phyloP scores from a whole-genome alignment of 2,329 filamentous ascomycete species.

The Hyphodiscus sp. region DNA sequence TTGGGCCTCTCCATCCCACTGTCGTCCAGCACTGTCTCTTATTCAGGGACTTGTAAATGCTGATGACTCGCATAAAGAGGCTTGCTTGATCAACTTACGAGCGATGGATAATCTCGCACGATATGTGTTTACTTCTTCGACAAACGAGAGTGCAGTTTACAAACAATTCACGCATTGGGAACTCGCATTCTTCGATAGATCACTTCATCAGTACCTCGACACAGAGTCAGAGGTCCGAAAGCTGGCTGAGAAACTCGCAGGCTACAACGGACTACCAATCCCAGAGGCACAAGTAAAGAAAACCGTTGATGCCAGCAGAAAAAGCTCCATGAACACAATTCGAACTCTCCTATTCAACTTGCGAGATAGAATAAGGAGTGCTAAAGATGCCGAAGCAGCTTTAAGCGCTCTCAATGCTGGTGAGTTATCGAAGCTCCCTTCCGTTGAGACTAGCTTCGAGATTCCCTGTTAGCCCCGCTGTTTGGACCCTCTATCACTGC shows the following conservation, averaged over 20 bases:
- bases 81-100: constrained; percentile 56
- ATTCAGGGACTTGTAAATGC: constrained; percentile 55
- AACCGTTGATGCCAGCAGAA: constrained; percentile 14
- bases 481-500: no score
- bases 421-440: constrained; percentile 4
- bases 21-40: constrained; percentile 46
- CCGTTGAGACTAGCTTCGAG: neutral
- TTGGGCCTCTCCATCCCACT: constrained; percentile 52
- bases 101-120: constrained; percentile 57
- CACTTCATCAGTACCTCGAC: constrained; percentile 48
- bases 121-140: constrained; percentile 46
- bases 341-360: constrained; percentile 12
- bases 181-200: constrained; percentile 48
- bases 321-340: constrained; percentile 16
- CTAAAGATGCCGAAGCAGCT: constrained; percentile 13
- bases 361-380: constrained; percentile 12
- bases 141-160: constrained; percentile 34
- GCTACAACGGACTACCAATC: constrained; percentile 3
- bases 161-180: constrained; percentile 51
- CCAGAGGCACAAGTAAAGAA: constrained; percentile 11
- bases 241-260: constrained; percentile 15
- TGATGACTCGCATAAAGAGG: constrained; percentile 57
- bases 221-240: constrained; percentile 19
- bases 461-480: no score
- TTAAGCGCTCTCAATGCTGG: constrained; percentile 19